Conservation (phyloP, 257 asterid genomes). For the Ophiorrhiza pumila region DNA sequence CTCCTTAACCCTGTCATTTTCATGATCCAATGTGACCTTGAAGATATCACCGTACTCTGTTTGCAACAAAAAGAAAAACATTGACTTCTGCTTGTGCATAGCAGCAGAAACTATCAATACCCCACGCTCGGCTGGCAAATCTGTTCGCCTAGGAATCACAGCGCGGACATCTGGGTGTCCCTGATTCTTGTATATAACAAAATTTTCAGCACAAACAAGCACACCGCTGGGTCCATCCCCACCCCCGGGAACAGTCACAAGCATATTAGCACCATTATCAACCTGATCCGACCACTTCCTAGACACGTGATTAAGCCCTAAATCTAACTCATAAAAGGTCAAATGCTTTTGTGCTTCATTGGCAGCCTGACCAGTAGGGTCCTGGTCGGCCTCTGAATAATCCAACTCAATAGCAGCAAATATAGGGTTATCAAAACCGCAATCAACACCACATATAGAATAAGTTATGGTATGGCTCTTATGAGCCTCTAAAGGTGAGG, state of each 20-base stretch:
- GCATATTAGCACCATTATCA: slow-evolving; percentile 95
- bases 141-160: slow-evolving; percentile 90
- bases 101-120: slow-evolving; percentile 95
- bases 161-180: slow-evolving; percentile 95
- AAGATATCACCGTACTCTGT: slow-evolving; percentile 96
- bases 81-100: slow-evolving; percentile 87
- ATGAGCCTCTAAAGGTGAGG: slow-evolving; percentile 95
- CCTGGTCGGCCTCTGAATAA: slow-evolving; percentile 96
- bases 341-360: slow-evolving; percentile 83
- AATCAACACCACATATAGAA: slow-evolving; percentile 86
- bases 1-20: slow-evolving; percentile 79
- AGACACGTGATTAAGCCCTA: slow-evolving; percentile 96
- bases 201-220: slow-evolving; percentile 97
- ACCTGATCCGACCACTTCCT: slow-evolving; percentile 98
- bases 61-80: slow-evolving; percentile 97
- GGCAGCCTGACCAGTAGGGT: slow-evolving; percentile 93
- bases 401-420: slow-evolving; percentile 97
- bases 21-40: slow-evolving; percentile 83
- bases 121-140: slow-evolving; percentile 96
- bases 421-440: slow-evolving; percentile 96
- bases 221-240: slow-evolving; percentile 99
- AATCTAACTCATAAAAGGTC: slow-evolving; percentile 92
- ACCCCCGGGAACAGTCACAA: slow-evolving; percentile 98
- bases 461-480: slow-evolving; percentile 84
- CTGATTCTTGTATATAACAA: slow-evolving; percentile 92